These are phyloP conservation scores for Ustilago bromivora DNA, from an alignment of 1,284 basidiomycete genomes.

Conservation along the genomic window DNA sequence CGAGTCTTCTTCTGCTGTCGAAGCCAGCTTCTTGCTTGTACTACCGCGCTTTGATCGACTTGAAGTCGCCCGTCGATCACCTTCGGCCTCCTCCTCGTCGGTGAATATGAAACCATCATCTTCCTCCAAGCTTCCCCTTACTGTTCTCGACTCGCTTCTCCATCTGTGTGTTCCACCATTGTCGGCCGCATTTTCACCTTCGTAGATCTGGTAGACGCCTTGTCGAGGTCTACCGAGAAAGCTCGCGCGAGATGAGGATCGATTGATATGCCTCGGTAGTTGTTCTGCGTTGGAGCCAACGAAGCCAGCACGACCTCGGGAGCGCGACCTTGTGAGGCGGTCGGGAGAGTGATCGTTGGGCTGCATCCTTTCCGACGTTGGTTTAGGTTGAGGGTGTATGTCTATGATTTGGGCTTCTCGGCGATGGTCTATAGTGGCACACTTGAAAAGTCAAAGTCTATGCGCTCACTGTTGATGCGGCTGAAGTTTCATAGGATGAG, in stretches of 20 bases:
- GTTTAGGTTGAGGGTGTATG: constrained; percentile 1
- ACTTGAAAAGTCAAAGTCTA: not conserved
- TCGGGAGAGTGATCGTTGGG: constrained; percentile 22
- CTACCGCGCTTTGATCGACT: not conserved
- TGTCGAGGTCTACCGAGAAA: constrained; percentile 45
- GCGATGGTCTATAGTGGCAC: not conserved
- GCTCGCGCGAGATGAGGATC: constrained; percentile 43
- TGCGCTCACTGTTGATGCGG: not conserved
- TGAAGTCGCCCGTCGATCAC: not conserved
- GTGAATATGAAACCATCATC: constrained; percentile 40
- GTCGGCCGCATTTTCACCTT: not conserved
- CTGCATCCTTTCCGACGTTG: not conserved
- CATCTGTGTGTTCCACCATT: constrained; percentile 3
- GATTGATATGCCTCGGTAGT: constrained; percentile 16
- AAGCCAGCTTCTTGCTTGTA: constrained; percentile 13
- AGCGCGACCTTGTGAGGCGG: constrained; percentile 22
- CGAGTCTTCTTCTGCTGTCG: constrained; percentile 21
- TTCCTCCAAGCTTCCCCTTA: constrained; percentile 36
- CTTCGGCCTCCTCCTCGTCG: constrained; percentile 22
- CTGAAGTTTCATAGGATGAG: too few species aligned
- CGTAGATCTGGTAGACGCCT: constrained; percentile 42
- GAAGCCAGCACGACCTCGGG: constrained; percentile 30
- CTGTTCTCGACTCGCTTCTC: constrained; percentile 43
- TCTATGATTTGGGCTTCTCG: not conserved
- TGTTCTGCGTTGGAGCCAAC: constrained; percentile 22